phyloP scores from a whole-genome alignment of 805 yeast species.

The Suhomyces sp. region DNA sequence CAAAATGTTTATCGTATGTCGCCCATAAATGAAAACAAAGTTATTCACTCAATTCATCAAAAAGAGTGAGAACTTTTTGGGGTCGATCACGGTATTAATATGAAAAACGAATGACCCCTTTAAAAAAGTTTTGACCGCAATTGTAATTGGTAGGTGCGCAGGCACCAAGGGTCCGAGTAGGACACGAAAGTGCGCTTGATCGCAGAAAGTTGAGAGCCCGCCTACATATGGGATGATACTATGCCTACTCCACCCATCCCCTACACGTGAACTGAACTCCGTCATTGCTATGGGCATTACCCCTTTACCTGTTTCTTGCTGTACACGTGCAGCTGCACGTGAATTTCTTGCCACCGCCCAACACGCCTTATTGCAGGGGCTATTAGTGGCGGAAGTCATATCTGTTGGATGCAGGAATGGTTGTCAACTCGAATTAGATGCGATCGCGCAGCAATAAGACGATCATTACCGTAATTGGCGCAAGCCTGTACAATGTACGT shows the following conservation, averaged over 20 bases:
- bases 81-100: background rate
- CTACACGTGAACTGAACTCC: background rate
- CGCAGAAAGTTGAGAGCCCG: background rate
- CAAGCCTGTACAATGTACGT: too few species aligned
- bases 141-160: background rate
- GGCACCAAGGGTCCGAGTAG: too few species aligned
- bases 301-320: too few species aligned
- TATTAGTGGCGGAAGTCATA: too few species aligned
- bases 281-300: background rate
- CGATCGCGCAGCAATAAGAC: background rate
- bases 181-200: too few species aligned
- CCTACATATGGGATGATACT: background rate
- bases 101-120: slow-evolving; percentile 4
- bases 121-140: background rate
- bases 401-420: background rate
- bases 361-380: too few species aligned
- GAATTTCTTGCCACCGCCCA: background rate
- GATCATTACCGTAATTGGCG: too few species aligned
- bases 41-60: background rate
- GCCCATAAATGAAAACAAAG: background rate
- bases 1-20: background rate
- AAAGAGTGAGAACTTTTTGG: background rate
- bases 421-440: background rate
- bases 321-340: background rate
- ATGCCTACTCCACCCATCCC: background rate